Base-by-base conservation (phyloP, 2,329 filamentous ascomycete species). In the Nothophoma quercina region DNA sequence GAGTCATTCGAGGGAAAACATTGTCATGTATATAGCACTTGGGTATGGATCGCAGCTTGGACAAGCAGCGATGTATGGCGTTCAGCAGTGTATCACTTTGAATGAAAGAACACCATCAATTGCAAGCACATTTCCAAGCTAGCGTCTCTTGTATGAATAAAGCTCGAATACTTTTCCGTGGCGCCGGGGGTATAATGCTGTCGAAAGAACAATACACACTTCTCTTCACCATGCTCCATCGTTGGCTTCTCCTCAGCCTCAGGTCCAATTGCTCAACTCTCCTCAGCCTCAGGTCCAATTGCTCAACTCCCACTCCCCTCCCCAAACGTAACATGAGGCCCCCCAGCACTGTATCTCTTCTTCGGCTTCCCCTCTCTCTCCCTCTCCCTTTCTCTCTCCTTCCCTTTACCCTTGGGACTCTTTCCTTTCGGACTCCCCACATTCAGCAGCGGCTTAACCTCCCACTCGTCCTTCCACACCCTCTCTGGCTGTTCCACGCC, bases 391-490 rank as follows among this genome's bases (percentile, higher is more conserved):
- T 56, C 54, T 51, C 29, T 64, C 48, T 56, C 62, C 16, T 56
- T 63, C 2, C 39, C 62, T 15, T 56, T 63, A 1, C 39, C 66
- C 15, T 39, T 50, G 55, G 26, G 26, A 25, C 56, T 61, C 41
- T 10, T n/a, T 36, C 65, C 65, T 7, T 43, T 43, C 52, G 26
- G 26, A 15, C 56, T 60, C n/a, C n/a, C n/a, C n/a, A n/a, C n/a
- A n/a, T n/a, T n/a, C n/a, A n/a, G n/a, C n/a, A n/a, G n/a, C n/a
- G n/a, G n/a, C n/a, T 12, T 19, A 36, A 45, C 55, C 46, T 59
- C 55, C 60, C 60, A 67, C 42, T 60, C 63, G 47, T 68, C 67
- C 4, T 36, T 40, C 58, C 57, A 64, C 6, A 47, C 36, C 8
- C 52, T 12, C 12, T 50, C 46, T 25, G 29, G 43, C 21, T 55